Base-by-base conservation (phyloP, 176 grass and related monocot species). In the Bothriochloa decipiens region DNA sequence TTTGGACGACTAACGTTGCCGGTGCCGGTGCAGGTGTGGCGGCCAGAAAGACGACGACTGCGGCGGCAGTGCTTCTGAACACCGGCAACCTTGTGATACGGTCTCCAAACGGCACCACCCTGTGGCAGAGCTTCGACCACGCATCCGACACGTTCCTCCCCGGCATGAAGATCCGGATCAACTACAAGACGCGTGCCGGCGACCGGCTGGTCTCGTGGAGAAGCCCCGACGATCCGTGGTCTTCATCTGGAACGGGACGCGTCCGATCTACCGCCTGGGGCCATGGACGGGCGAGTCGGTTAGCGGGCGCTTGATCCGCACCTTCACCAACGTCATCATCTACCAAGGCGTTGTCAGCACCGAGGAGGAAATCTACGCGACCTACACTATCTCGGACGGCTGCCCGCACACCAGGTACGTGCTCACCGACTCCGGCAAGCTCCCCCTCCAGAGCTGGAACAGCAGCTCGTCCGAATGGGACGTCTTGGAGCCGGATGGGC, bases 61-160 rank as follows among this genome's bases (percentile, higher is more conserved):
- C n/a, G 4, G 82, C 82, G 0, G 70, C 29, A 32, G 29, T 82
- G 50, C 72, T 89, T 0, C 4, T 82, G 2, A 65, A 82, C 62
- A 55, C 27, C 2, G 88, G 88, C 22, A 85, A 85, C 68, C 78
- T 89, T 2, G 65, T 85, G 13, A 52, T 89, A 1, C 84, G 82
- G 46, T 79, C 72, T 20, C 16, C 70, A 11, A 41, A 57, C 23
- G 70, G 72, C 79, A 26, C 40, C 15, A 5, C 29, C 3, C 2
- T 86, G 6, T 90, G 88, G 88, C 58, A 89, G 71, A 89, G 87
- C 70, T 89, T 85, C 28, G 88, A 89, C 11, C 64, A 89, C 53
- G 78, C 78, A 0, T 2, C 74, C 3, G 80, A 90, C 75, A 83
- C 88, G 13, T 15, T 79, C 29, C 14, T 90, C 46, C 88, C 84